phyloP scores from a whole-genome alignment of 768 basidiomycete species.

The Boletus subparvulus region DNA sequence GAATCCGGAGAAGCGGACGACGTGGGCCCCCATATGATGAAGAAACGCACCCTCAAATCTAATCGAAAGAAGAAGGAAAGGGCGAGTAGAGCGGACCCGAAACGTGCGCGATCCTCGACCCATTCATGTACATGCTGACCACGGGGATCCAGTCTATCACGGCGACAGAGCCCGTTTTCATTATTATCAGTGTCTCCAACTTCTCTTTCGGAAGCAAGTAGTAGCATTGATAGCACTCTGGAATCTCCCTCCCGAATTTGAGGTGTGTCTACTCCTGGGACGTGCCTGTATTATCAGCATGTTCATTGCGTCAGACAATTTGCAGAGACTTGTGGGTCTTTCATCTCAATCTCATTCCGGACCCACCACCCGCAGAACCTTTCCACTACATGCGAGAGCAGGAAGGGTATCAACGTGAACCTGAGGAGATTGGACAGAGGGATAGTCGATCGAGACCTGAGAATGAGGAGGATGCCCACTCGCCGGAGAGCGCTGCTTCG shows the following conservation, averaged over 20 bases:
- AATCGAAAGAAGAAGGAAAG: conserved; percentile 50
- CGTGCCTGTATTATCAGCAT: conserved; percentile 1
- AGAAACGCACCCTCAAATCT: conserved; percentile 65
- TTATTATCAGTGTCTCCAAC: conserved; percentile 82
- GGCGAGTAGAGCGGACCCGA: conserved; percentile 55
- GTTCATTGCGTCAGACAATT: conserved; percentile 46
- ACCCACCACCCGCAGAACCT: conserved; percentile 62
- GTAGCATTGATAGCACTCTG: conserved; percentile 57
- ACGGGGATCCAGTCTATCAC: conserved; percentile 64
- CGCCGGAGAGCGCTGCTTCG: conserved; percentile 9
- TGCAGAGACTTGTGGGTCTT: conserved; percentile 83
- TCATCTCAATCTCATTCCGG: conserved; percentile 60
- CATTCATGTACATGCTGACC: background rate
- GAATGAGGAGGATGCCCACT: conserved; percentile 13
- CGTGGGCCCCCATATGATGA: conserved; percentile 58
- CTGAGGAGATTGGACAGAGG: conserved; percentile 1
- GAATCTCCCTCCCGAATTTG: conserved; percentile 77
- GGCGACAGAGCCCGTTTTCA: conserved; percentile 75
- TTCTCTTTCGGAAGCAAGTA: conserved; percentile 77
- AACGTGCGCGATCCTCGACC: conserved; percentile 43
- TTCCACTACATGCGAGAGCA: conserved; percentile 47
- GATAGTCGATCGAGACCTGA: conserved; percentile 13
- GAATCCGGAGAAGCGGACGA: conserved; percentile 75
- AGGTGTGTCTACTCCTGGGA: conserved; percentile 46
- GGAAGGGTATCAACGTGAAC: conserved; percentile 15